A percentile compares a stretch with the other conserved stretches of the same genome.
Conservation (phyloP, 2,329 filamentous ascomycete genomes). For the Calonectria honghensis region DNA sequence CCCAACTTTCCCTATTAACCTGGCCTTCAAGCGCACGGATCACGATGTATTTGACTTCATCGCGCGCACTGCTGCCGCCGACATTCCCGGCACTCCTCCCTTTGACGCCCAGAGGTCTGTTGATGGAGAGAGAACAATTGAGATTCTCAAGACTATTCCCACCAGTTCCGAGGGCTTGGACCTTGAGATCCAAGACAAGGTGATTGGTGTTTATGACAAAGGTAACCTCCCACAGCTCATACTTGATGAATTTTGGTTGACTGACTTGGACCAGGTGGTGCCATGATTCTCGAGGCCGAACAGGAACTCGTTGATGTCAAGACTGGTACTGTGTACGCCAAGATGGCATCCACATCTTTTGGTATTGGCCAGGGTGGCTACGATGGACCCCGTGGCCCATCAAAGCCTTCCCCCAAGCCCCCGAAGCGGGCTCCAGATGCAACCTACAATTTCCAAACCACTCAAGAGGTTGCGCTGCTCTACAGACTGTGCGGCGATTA, state of each 20-base stretch:
- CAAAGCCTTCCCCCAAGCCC: slow-evolving; percentile 56
- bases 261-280: slow-evolving; percentile 53
- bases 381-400: slow-evolving; percentile 63
- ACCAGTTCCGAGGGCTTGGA: slow-evolving; percentile 59
- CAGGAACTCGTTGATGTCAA: slow-evolving; percentile 62
- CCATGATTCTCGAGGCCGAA: slow-evolving; percentile 65
- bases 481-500: slow-evolving; percentile 69
- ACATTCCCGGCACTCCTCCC: slow-evolving; percentile 62
- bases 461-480: slow-evolving; percentile 62
- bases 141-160: slow-evolving; percentile 62
- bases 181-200: slow-evolving; percentile 62
- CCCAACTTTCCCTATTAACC: slow-evolving; percentile 68
- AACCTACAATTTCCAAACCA: slow-evolving; percentile 61
- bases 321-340: slow-evolving; percentile 61
- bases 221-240: slow-evolving; percentile 35
- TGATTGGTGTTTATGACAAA: slow-evolving; percentile 68
- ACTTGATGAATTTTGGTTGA: too few relatives aligned
- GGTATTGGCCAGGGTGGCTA: slow-evolving; percentile 68
- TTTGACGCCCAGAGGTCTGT: slow-evolving; percentile 65
- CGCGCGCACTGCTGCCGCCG: slow-evolving; percentile 57
- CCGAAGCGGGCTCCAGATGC: slow-evolving; percentile 62
- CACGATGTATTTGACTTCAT: slow-evolving; percentile 67
- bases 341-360: slow-evolving; percentile 63
- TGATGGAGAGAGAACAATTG: slow-evolving; percentile 64
- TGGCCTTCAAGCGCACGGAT: slow-evolving; percentile 66